Evolutionary conservation across 139 green algal genomes (phyloP), one percentile per base, ranked within the genome.

Genomic region (Tetratostichococcus sp.): DNA sequence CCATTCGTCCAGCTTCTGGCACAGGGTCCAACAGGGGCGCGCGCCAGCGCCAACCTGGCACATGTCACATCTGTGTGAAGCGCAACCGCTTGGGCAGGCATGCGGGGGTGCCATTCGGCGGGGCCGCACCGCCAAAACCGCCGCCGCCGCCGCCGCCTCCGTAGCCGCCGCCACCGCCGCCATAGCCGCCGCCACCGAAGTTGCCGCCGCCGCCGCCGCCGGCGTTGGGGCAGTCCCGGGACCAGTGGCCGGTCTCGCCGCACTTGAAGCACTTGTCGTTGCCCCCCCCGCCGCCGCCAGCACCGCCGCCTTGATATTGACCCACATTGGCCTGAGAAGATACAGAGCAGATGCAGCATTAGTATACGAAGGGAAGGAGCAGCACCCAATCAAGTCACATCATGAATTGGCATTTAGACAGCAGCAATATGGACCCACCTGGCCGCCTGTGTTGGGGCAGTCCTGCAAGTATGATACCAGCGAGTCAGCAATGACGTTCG

Each of bases 261-360:
- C 71, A 76, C 71, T 76, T 76, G 71, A 30, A 76, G 62, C 71
- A 76, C n/a, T 58, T 26, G 33, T 26, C 62, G 30, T 16, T 5
- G 62, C 62, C 28, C 26, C 28, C 28, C 4, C 62, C 62, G 4
- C 28, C 75, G 39, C 66, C 76, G 23, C 62, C 65, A 19, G 72
- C 78, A 31, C 21, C 65, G 33, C 50, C 74, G 32, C 82, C 77
- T 34, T 33, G 62, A 26, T 68, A 68, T 5, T 35, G 28, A 26
- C 62, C 62, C 62, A 68, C 62, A 34, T 68, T 68, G 62, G 5
- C 22, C n/a, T 66, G 58, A 17, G 4, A n/a, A 66, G 17, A 8
- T 30, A n/a, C 11, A 8, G 4, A 30, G 58, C 23, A 66, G 8
- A 50, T 50, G 11, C n/a, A n/a, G n/a, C n/a, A n/a, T n/a, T n/a